Evolutionary conservation across 768 basidiomycete genomes (phyloP).

Genomic region (Boletus rubropictus): DNA sequence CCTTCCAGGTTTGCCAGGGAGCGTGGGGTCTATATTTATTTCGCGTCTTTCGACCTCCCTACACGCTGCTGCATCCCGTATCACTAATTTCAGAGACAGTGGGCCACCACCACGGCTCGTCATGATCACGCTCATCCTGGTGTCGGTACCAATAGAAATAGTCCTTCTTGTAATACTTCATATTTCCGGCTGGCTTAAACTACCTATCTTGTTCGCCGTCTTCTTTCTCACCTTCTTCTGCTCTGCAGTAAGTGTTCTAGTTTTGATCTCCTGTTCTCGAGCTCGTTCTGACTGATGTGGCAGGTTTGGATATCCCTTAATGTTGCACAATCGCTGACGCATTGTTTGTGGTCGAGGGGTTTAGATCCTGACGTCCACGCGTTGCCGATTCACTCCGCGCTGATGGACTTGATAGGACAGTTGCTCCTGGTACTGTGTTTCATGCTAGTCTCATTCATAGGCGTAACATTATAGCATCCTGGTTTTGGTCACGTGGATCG

Average conservation of each 20-base stretch:
- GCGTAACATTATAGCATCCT: conserved; percentile 16
- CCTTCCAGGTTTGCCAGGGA: conserved; percentile 69
- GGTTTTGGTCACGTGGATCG: background rate
- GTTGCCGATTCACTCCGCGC: conserved; percentile 84
- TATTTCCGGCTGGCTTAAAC: conserved; percentile 69
- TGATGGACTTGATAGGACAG: conserved; percentile 83
- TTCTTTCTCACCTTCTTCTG: conserved; percentile 70
- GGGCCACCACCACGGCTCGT: conserved; percentile 46
- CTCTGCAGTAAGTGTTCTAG: conserved; percentile 53
- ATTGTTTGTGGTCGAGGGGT: conserved; percentile 69
- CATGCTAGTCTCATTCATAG: conserved; percentile 50
- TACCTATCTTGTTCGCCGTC: conserved; percentile 63
- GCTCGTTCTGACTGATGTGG: background rate
- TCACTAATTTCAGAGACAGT: conserved; percentile 1
- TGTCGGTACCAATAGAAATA: conserved; percentile 78
- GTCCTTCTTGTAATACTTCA: conserved; percentile 65
- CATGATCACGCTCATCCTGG: conserved; percentile 60
- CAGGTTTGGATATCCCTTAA: conserved; percentile 69
- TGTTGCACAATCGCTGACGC: conserved; percentile 61
- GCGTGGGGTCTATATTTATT: conserved; percentile 85
- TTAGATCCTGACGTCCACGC: conserved; percentile 92
- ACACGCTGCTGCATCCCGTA: conserved; percentile 41
- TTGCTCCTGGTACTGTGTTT: conserved; percentile 73
- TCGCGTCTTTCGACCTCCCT: conserved; percentile 87
- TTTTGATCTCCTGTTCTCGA: background rate